Conservation (phyloP, 441 rosid species). For the Aleurites moluccanus region DNA sequence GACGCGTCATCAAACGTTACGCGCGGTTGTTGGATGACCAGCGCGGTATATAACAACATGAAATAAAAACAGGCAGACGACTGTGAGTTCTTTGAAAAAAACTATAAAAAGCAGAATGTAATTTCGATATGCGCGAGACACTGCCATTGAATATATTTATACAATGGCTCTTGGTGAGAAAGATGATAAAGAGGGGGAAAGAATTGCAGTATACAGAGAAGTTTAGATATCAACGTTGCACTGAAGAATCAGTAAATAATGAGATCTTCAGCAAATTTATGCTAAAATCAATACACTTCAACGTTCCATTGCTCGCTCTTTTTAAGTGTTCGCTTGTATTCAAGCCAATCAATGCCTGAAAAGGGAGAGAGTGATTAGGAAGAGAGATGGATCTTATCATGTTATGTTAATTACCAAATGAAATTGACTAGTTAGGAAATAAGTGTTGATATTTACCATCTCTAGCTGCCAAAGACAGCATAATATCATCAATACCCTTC, state of each 20-base stretch:
- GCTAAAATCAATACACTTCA: conserved; percentile 62
- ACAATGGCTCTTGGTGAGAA: background rate
- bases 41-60: too few relatives aligned
- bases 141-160: background rate
- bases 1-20: too few relatives aligned
- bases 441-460: conserved; percentile 43
- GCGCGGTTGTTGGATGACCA: too few relatives aligned
- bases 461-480: conserved; percentile 75
- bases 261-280: background rate
- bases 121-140: background rate
- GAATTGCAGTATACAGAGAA: background rate
- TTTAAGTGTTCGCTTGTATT: conserved; percentile 83
- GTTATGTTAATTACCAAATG: too few relatives aligned
- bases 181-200: background rate
- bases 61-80: too few relatives aligned
- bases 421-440: too few relatives aligned
- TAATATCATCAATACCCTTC: conserved; percentile 89
- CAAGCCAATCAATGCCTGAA: conserved; percentile 82
- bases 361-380: too few relatives aligned
- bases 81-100: background rate
- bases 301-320: conserved; percentile 93
- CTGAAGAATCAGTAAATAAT: background rate
- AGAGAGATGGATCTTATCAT: too few relatives aligned
- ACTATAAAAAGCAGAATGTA: background rate
- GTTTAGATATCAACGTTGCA: background rate